Conservation (phyloP, 1,139 yeast species). For the Candida dubliniensis region DNA sequence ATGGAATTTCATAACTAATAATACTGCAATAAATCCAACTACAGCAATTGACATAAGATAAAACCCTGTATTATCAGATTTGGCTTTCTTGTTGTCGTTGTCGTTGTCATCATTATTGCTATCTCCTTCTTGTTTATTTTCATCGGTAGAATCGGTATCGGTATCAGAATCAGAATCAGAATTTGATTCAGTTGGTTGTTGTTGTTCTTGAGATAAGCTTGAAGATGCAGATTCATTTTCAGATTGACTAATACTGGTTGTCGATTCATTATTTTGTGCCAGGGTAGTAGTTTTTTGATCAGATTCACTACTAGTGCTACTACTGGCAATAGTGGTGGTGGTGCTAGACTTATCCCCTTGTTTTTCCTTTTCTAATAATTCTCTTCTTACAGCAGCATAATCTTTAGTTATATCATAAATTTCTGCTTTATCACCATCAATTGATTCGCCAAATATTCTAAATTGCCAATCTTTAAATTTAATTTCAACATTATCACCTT, state of each 20-base stretch:
- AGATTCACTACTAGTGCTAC: slow-evolving; percentile 3
- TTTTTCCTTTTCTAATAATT: slow-evolving; percentile 18
- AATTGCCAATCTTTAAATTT: slow-evolving; percentile 70
- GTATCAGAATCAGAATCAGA: slow-evolving; percentile 11
- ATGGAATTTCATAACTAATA: slow-evolving; percentile 54
- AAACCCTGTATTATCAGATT: slow-evolving; percentile 47
- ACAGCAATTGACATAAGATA: slow-evolving; percentile 62
- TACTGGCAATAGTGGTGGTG: slow-evolving; percentile 1
- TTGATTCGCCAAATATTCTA: slow-evolving; percentile 77
- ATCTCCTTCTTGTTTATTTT: slow-evolving; percentile 13
- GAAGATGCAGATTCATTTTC: neutral
- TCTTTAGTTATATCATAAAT: slow-evolving; percentile 40
- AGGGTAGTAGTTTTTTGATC: slow-evolving; percentile 3
- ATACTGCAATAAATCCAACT: slow-evolving; percentile 56
- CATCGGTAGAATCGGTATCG: no score
- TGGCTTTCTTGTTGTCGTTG: slow-evolving; percentile 21
- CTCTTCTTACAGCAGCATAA: slow-evolving; percentile 42
- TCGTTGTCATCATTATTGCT: slow-evolving; percentile 37
- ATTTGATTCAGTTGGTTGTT: slow-evolving; percentile 3
- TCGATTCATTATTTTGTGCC: slow-evolving; percentile 1
- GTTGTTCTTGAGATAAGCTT: neutral
- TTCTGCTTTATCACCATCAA: slow-evolving; percentile 61
- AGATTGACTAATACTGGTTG: neutral
- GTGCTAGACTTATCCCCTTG: slow-evolving; percentile 4
- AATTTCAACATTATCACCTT: slow-evolving; percentile 35